Conservation (phyloP, 371 early-diverging fungal species). For the Lichtheimia ornata region DNA sequence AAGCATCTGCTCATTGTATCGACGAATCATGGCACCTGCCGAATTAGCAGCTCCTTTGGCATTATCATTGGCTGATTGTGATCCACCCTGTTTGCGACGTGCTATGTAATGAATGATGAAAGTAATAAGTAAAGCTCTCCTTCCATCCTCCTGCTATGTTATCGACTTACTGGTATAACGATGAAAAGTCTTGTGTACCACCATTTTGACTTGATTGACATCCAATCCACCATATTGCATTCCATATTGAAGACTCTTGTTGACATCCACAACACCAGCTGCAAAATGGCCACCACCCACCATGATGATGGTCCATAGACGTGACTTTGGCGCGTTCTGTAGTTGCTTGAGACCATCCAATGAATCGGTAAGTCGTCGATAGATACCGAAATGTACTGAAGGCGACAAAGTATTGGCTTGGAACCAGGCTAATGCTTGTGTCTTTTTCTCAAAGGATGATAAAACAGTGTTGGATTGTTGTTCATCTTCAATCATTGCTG, state of each 20-base stretch:
- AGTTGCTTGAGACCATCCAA: constrained; percentile 11
- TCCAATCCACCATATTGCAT: constrained; percentile 13
- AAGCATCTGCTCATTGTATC: constrained; percentile 85
- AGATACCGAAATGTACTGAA: constrained; percentile 56
- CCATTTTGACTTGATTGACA: constrained; percentile 32
- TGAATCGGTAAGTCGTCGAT: constrained; percentile 50
- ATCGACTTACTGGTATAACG: constrained; percentile 80
- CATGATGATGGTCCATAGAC: constrained; percentile 82
- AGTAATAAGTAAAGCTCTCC: not conserved
- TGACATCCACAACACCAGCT: constrained; percentile 80
- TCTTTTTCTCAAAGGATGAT: constrained; percentile 28
- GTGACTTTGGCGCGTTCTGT: constrained; percentile 22
- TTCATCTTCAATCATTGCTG: constrained; percentile 28
- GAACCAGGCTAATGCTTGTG: constrained; percentile 55
- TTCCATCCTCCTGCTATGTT: not conserved
- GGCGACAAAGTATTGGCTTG: constrained; percentile 27
- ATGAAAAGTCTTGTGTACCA: constrained; percentile 89
- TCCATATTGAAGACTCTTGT: constrained; percentile 39
- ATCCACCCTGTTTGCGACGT: constrained; percentile 93
- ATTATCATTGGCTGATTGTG: constrained; percentile 82
- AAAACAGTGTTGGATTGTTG: constrained; percentile 12
- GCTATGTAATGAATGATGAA: constrained; percentile 36
- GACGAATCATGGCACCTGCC: constrained; percentile 88
- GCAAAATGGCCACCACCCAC: constrained; percentile 91
- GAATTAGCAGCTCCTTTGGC: constrained; percentile 86